Conservation (phyloP, 202 grass and related monocot genomes). For the Setaria italica region DNA sequence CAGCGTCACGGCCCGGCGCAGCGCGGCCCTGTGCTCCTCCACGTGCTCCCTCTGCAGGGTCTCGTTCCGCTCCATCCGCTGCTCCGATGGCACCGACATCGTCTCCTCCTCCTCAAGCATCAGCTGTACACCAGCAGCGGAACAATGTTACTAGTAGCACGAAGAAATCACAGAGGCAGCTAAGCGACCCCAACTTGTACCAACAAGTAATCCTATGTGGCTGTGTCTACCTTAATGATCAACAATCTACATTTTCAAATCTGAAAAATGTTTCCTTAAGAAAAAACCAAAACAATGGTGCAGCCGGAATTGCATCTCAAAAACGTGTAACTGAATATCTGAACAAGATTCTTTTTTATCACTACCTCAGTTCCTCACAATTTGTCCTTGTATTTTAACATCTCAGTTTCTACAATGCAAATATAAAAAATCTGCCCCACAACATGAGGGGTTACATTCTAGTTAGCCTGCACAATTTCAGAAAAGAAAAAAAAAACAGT, state of each 20-base stretch:
- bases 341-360: background rate
- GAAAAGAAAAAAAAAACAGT: background rate
- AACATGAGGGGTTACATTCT: background rate
- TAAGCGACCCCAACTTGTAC: background rate
- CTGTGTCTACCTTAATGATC: background rate
- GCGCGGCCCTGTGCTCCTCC: constrained; percentile 83
- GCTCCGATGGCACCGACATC: constrained; percentile 66
- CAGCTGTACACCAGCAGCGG: constrained; percentile 50
- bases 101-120: constrained; percentile 67
- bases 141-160: background rate
- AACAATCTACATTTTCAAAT: background rate
- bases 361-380: background rate
- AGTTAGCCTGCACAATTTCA: background rate
- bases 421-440: background rate
- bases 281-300: background rate
- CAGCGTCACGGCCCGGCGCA: constrained; percentile 69
- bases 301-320: too few relatives aligned
- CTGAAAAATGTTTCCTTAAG: background rate
- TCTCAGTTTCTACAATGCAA: background rate
- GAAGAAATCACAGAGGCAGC: background rate
- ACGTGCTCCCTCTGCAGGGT: constrained; percentile 65
- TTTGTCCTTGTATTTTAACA: background rate
- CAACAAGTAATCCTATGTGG: background rate
- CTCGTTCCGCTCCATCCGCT: constrained; percentile 88
- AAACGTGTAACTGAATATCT: background rate